phyloP scores from a whole-genome alignment of 2,329 filamentous ascomycete genomes.

The Truncatella angustata region DNA sequence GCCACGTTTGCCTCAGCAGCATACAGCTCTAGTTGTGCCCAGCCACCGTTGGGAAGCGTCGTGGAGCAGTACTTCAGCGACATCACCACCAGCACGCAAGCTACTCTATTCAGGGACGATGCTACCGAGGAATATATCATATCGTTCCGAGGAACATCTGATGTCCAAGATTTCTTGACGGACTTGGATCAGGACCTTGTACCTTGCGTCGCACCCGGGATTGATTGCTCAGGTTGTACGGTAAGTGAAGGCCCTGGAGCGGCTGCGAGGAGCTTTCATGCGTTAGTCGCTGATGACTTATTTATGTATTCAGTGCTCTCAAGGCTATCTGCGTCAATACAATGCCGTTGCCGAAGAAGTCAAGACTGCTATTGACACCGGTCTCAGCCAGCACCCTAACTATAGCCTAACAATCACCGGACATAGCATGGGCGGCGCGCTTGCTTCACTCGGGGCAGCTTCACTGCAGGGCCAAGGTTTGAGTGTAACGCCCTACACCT shows the following conservation, averaged over 20 bases:
- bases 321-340: conserved; percentile 5
- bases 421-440: conserved; percentile 46
- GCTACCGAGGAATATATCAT: conserved; percentile 1
- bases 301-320: background rate
- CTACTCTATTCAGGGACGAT: conserved; percentile 5
- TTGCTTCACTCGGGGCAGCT: conserved; percentile 42
- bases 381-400: background rate
- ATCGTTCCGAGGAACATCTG: conserved; percentile 4
- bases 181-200: conserved; percentile 7
- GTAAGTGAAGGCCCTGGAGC: background rate
- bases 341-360: conserved; percentile 1
- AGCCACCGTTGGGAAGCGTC: background rate
- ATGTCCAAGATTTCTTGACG: conserved; percentile 3
- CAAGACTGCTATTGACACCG: background rate
- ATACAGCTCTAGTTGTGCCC: conserved; percentile 1
- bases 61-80: conserved; percentile 5
- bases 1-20: conserved; percentile 3
- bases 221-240: background rate
- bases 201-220: conserved; percentile 4
- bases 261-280: background rate
- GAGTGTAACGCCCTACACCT: conserved; percentile 42
- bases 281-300: background rate
- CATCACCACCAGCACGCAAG: background rate
- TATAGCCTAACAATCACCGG: conserved; percentile 39
- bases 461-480: conserved; percentile 29